Evolutionary conservation across 257 asterid species (phyloP).

Genomic region (Mentha longifolia): DNA sequence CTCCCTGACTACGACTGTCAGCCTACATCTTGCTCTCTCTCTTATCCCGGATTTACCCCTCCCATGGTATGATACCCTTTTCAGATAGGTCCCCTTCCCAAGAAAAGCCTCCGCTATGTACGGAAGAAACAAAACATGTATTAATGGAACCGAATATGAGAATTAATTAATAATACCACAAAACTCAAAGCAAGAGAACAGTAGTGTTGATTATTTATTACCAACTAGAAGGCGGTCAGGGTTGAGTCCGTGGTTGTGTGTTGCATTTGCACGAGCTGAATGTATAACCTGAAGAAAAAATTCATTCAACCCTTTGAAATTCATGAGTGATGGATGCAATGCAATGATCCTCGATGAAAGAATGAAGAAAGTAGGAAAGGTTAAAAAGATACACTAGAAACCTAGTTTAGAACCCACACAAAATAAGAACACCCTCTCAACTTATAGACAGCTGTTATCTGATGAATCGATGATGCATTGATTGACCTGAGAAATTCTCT

Average conservation of each 20-base stretch:
- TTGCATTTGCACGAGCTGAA: conserved; percentile 95
- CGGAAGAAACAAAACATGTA: neutral
- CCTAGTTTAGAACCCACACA: neutral
- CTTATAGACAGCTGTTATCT: neutral
- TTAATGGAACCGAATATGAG: neutral
- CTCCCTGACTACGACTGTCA: conserved; percentile 86
- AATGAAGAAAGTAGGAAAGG: neutral
- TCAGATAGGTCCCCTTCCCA: conserved; percentile 79
- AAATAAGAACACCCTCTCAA: neutral
- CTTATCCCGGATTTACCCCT: conserved; percentile 68
- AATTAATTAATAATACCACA: neutral
- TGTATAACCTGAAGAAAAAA: conserved; percentile 63
- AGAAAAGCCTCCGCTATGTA: conserved; percentile 87
- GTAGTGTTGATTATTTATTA: conserved; percentile 18
- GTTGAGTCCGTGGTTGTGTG: conserved; percentile 78
- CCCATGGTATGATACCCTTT: conserved; percentile 75
- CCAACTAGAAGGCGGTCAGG: conserved; percentile 90
- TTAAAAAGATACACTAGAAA: neutral
- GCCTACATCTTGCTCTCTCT: conserved; percentile 78
- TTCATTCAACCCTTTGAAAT: neutral
- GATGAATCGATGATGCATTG: neutral
- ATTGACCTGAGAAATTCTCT: neutral
- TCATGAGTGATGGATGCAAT: neutral
- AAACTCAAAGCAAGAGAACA: neutral
- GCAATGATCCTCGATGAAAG: neutral